phyloP scores from a whole-genome alignment of 768 basidiomycete species.

The Tricholoma bakamatsutake region DNA sequence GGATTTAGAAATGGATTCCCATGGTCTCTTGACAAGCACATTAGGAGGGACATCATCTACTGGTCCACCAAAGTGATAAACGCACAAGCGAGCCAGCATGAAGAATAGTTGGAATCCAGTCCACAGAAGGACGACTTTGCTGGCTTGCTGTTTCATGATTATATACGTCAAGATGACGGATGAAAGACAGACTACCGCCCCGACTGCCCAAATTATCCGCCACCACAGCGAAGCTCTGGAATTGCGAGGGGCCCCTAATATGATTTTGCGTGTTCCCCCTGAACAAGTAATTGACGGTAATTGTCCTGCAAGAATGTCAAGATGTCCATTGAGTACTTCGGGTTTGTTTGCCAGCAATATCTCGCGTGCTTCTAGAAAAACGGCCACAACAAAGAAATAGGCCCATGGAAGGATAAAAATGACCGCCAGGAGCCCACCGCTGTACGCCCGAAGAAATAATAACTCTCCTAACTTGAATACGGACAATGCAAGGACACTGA shows the following conservation, averaged over 20 bases:
- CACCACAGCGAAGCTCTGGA: conserved; percentile 10
- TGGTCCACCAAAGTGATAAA: not conserved
- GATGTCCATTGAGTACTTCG: not conserved
- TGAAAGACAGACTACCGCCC: conserved; percentile 12
- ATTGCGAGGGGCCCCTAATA: conserved; percentile 5
- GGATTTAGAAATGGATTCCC: not conserved
- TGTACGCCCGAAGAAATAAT: not conserved
- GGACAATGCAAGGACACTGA: not conserved
- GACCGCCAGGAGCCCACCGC: not conserved
- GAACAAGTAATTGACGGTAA: not conserved
- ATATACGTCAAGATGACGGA: conserved; percentile 18
- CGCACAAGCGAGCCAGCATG: not conserved
- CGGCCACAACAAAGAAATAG: not conserved
- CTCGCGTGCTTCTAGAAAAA: not conserved
- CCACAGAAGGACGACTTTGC: not conserved
- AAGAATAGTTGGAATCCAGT: not conserved
- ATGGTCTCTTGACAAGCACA: not conserved
- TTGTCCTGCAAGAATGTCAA: not conserved
- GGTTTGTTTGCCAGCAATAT: not conserved
- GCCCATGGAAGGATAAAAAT: not conserved
- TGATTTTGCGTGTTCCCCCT: not conserved
- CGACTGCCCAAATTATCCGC: conserved; percentile 18
- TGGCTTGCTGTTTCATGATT: conserved; percentile 8
- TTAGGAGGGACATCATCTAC: not conserved
- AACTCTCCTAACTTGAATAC: not conserved